Evolutionary conservation across 371 early-diverging fungal genomes (phyloP).

Genomic region (Saksenaea vasiformis): DNA sequence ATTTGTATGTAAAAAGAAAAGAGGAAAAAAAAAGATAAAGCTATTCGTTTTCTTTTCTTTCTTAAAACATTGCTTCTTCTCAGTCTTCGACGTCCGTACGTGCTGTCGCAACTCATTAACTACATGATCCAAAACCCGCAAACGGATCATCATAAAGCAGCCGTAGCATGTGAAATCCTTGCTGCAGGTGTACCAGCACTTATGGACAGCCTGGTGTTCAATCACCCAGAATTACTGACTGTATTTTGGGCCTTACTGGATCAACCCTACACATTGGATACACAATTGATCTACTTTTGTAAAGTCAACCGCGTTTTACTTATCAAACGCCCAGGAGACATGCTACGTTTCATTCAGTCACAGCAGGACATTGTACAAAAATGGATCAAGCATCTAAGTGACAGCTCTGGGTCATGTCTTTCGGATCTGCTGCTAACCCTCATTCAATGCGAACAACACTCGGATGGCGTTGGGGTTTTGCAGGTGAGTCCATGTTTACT

Average conservation of each 20-base stretch:
- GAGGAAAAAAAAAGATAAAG: neutral
- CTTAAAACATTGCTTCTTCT: neutral
- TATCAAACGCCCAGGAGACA: conserved; percentile 18
- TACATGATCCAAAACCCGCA: conserved; percentile 13
- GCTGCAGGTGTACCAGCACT: conserved; percentile 23
- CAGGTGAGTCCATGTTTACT: conserved; percentile 1
- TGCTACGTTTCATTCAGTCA: conserved; percentile 17
- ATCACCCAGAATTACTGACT: conserved; percentile 22
- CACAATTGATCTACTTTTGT: conserved; percentile 21
- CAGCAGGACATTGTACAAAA: conserved; percentile 15
- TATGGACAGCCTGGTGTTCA: conserved; percentile 24
- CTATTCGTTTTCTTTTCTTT: neutral
- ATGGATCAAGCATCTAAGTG: conserved; percentile 23
- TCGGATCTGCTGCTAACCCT: conserved; percentile 20
- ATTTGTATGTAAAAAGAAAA: conserved; percentile 15
- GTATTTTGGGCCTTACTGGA: conserved; percentile 25
- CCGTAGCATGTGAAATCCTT: conserved; percentile 21
- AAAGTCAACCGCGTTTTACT: conserved; percentile 20
- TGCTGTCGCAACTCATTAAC: conserved; percentile 24
- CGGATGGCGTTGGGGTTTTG: conserved; percentile 16
- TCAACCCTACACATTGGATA: conserved; percentile 15
- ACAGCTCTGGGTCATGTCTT: conserved; percentile 13
- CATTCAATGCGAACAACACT: conserved; percentile 12
- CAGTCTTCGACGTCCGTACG: conserved; percentile 18
- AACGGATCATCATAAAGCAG: neutral